Evolutionary conservation across 148 eudicot species (phyloP), one percentile per base, ranked within the genome.

Genomic region (Beta vulgaris): DNA sequence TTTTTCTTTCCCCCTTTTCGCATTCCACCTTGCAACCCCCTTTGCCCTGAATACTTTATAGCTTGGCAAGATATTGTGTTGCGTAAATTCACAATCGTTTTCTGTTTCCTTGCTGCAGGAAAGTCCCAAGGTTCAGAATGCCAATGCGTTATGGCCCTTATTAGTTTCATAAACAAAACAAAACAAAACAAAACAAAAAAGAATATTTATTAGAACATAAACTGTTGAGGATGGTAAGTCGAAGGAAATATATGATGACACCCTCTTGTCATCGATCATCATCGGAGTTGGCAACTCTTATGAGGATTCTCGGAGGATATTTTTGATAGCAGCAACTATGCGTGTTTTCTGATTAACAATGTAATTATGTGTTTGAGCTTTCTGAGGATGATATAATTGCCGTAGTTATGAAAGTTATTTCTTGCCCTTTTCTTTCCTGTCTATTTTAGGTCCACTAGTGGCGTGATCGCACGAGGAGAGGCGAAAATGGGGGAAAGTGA

Each of bases 81-180:
- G 67, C 13, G 11, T 21, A 11, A 65, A 69, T 21, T 40, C 29
- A 51, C 55, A 51, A 34, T 2, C 49, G 7, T 44, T 42, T 8
- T 16, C 18, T 53, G 36, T 53, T 63, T 70, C 18, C 32, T 16
- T 69, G 53, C 68, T 84, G 80, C 90, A 89, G 93, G 88, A 89
- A 89, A 81, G 85, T 72, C 32, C 89, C 93, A 13, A 86, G 93
- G 80, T 89, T 78, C 85, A 79, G 93, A 72, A 87, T 86, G 89
- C 86, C 93, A 36, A 84, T 87, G 90, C 89, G 89, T 2, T 89
- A 89, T 54, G 88, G 89, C 73, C 90, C 93, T 26, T 89, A 89
- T 53, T 89, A 78, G 82, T 69, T n/a, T n/a, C n/a, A n/a, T n/a
- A n/a, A n/a, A n/a, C n/a, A n/a, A n/a, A n/a, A n/a, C n/a, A n/a